Percentiles rank a stretch among this genome's conserved stretches.
phyloP scores from a whole-genome alignment of 805 yeast species.

The Candida sithepensis region DNA sequence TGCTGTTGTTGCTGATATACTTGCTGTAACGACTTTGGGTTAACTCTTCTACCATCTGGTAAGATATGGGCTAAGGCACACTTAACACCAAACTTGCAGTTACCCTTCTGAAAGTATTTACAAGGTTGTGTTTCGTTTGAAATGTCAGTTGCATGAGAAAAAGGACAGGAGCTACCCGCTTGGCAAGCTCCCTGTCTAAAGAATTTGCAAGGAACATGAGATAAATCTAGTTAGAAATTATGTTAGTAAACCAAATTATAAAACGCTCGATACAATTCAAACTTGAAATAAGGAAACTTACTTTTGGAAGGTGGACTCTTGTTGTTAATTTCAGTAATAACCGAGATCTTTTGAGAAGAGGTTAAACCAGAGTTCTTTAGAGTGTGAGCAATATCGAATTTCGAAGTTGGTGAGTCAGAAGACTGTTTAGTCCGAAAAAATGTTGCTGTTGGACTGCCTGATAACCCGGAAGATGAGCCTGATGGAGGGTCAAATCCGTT shows the following conservation, averaged over 20 bases:
- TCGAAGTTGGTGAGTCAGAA: conserved; percentile 1
- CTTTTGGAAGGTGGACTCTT: conserved; percentile 25
- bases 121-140: conserved; percentile 63
- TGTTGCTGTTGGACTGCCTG: not conserved
- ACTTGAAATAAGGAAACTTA: conserved; percentile 10
- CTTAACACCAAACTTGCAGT: conserved; percentile 90
- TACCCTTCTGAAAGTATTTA: conserved; percentile 94
- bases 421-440: conserved; percentile 1
- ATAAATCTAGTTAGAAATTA: conserved; percentile 48
- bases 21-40: conserved; percentile 40
- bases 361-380: conserved; percentile 18
- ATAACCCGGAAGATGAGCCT: not conserved
- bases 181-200: conserved; percentile 90
- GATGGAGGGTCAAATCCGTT: conserved; percentile 1
- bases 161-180: conserved; percentile 91
- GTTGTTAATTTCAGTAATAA: conserved; percentile 19
- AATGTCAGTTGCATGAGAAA: conserved; percentile 70
- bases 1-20: conserved; percentile 23
- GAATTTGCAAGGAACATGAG: conserved; percentile 97
- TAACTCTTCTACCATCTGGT: conserved; percentile 85
- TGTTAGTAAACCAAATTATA: conserved; percentile 14
- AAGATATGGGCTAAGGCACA: conserved; percentile 91
- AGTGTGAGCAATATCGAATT: conserved; percentile 15
- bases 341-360: conserved; percentile 20
- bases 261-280: too few species aligned